These are phyloP conservation scores for Yarrowia sp. DNA, from an alignment of 805 yeast species.

Conservation along the genomic window DNA sequence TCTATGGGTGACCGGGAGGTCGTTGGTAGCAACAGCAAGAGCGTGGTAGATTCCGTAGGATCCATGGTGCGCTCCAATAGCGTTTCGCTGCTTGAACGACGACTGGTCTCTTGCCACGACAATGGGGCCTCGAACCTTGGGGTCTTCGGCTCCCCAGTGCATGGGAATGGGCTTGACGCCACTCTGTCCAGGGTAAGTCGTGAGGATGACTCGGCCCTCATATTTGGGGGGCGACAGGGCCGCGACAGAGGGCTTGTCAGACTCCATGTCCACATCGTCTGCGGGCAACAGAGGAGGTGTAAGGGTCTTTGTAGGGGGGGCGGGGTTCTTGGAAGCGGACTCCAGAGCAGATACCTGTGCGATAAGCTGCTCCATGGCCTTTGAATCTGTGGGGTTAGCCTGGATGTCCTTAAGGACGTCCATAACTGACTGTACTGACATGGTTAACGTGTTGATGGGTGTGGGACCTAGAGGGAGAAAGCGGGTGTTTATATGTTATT, in stretches of 20 bases:
- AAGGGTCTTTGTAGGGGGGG: not conserved
- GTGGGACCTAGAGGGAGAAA: not conserved
- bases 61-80: constrained; percentile 65
- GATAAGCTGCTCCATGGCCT: constrained; percentile 14
- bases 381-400: constrained; percentile 3
- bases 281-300: constrained; percentile 14
- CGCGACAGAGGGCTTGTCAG: constrained; percentile 21
- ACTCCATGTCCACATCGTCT: not conserved
- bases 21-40: constrained; percentile 58
- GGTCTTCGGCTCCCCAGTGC: constrained; percentile 52
- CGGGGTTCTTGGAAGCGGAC: not conserved
- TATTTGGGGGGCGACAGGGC: constrained; percentile 33
- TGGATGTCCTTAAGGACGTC: constrained; percentile 22
- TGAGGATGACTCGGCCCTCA: constrained; percentile 41
- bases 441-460: not conserved
- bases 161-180: constrained; percentile 49
- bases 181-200: constrained; percentile 54
- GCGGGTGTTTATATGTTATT: not conserved
- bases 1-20: constrained; percentile 48
- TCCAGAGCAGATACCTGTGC: constrained; percentile 9
- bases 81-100: constrained; percentile 53
- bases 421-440: constrained; percentile 22
- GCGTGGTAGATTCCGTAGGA: constrained; percentile 65
- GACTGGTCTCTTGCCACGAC: constrained; percentile 51
- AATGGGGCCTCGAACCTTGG: constrained; percentile 53